These are phyloP conservation scores for Prototheca cutis DNA, from an alignment of 163 green algal species.

Conservation along the genomic window DNA sequence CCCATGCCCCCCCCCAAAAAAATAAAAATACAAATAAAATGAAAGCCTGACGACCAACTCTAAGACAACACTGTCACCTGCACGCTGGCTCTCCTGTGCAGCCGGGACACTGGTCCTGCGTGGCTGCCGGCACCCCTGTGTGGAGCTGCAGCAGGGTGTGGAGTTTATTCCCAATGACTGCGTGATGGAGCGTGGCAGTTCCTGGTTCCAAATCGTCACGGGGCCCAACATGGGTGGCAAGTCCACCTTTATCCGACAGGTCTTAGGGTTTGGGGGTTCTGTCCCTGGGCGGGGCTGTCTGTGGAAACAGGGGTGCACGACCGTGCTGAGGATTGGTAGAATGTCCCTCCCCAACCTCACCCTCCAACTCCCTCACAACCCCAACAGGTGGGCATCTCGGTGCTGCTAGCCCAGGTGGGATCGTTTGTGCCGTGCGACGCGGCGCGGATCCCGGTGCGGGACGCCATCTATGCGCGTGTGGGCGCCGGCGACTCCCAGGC, in stretches of 20 bases:
- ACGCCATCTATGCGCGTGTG: slow-evolving; percentile 91
- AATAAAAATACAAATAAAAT: too few species aligned
- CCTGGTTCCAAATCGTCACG: slow-evolving; percentile 95
- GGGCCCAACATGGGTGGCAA: slow-evolving; percentile 98
- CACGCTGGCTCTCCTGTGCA: too few species aligned
- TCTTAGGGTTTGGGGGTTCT: too few species aligned
- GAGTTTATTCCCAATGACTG: slow-evolving; percentile 90
- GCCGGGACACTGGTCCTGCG: slow-evolving; percentile 31
- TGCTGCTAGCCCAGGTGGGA: slow-evolving; percentile 88
- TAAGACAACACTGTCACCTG: too few species aligned
- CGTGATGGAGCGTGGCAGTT: slow-evolving; percentile 33
- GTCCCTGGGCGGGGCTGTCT: too few species aligned
- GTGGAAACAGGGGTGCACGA: too few species aligned
- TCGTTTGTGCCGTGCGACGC: slow-evolving; percentile 78
- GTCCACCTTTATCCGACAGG: slow-evolving; percentile 90
- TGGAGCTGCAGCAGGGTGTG: slow-evolving; percentile 85
- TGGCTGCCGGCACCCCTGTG: slow-evolving; percentile 75
- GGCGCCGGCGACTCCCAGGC: slow-evolving; percentile 89
- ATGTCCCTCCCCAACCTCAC: too few species aligned
- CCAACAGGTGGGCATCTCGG: slow-evolving; percentile 70
- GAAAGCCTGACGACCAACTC: too few species aligned
- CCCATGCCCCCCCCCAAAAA: too few species aligned
- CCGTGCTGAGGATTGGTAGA: too few species aligned
- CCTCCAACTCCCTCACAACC: too few species aligned
- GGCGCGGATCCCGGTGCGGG: slow-evolving; percentile 70